Conservation (phyloP, 768 basidiomycete genomes). For the Phanerodontia chrysosporium region DNA sequence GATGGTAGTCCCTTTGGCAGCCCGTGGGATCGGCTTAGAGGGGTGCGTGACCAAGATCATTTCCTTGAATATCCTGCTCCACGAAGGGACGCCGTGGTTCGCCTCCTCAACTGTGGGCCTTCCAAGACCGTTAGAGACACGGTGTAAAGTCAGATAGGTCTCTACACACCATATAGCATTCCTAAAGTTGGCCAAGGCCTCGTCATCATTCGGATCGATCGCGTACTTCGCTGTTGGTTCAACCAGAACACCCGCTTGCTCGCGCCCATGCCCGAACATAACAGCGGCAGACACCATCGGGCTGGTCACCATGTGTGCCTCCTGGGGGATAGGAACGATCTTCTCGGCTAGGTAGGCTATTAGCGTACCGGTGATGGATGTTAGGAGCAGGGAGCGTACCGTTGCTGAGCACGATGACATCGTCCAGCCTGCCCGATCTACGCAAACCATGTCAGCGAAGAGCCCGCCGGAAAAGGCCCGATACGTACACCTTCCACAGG, state of each 20-base stretch:
- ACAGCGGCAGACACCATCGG: constrained; percentile 9
- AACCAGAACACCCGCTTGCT: constrained; percentile 14
- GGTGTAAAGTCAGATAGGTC: not conserved
- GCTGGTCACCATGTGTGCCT: constrained; percentile 3
- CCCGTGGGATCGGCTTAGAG: constrained; percentile 8
- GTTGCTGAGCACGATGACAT: constrained; percentile 19
- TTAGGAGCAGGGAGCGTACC: constrained; percentile 9
- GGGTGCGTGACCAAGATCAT: constrained; percentile 14
- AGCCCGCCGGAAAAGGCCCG: not conserved
- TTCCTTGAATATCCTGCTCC: constrained; percentile 30
- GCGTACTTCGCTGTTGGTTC: constrained; percentile 8
- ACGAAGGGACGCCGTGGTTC: constrained; percentile 22
- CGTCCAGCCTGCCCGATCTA: constrained; percentile 14
- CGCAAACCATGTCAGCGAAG: not conserved
- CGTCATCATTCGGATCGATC: constrained; percentile 6
- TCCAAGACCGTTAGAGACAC: not conserved
- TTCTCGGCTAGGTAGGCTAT: constrained; percentile 11
- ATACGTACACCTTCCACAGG: constrained; percentile 12
- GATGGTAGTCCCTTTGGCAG: constrained; percentile 11
- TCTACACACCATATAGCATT: constrained; percentile 17
- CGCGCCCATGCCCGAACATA: constrained; percentile 16
- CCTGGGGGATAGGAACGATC: constrained; percentile 14
- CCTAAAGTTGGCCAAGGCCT: constrained; percentile 4
- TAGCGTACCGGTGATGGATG: constrained; percentile 5
- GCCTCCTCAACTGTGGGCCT: constrained; percentile 24